These are phyloP conservation scores for Penicillium roqueforti DNA, from an alignment of 495 filamentous ascomycete species.

Conservation along the genomic window DNA sequence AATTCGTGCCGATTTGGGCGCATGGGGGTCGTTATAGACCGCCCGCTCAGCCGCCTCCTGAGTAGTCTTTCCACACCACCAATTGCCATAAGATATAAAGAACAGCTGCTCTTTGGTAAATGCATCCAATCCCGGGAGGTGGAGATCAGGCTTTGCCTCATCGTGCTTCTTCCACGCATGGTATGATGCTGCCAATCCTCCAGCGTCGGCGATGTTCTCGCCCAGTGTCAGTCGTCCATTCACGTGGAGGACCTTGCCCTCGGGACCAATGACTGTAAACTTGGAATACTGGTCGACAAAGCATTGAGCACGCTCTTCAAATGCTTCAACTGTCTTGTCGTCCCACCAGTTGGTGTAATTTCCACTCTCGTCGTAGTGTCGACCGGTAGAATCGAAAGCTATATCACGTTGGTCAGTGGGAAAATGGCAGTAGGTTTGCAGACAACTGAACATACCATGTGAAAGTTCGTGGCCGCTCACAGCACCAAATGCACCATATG, in stretches of 20 bases:
- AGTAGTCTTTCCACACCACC: slow-evolving; percentile 65
- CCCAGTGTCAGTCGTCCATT: slow-evolving; percentile 65
- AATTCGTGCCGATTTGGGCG: slow-evolving; percentile 58
- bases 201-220: slow-evolving; percentile 76
- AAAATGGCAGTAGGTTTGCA: background rate
- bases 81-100: slow-evolving; percentile 62
- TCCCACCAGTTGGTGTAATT: slow-evolving; percentile 71
- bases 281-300: slow-evolving; percentile 67
- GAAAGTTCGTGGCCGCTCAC: slow-evolving; percentile 71
- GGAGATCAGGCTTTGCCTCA: slow-evolving; percentile 47
- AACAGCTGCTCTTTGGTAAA: slow-evolving; percentile 72
- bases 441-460: slow-evolving; percentile 43
- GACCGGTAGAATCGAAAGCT: slow-evolving; percentile 67
- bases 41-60: slow-evolving; percentile 51
- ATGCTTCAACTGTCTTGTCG: slow-evolving; percentile 56
- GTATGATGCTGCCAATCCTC: slow-evolving; percentile 62
- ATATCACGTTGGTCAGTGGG: slow-evolving; percentile 3
- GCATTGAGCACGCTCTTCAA: slow-evolving; percentile 61
- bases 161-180: slow-evolving; percentile 62
- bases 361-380: slow-evolving; percentile 63
- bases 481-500: slow-evolving; percentile 67
- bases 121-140: slow-evolving; percentile 58
- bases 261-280: slow-evolving; percentile 53
- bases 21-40: slow-evolving; percentile 62
- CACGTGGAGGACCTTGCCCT: slow-evolving; percentile 57